Base-by-base conservation (phyloP, 768 basidiomycete genomes). In the Boletellus ananas region DNA sequence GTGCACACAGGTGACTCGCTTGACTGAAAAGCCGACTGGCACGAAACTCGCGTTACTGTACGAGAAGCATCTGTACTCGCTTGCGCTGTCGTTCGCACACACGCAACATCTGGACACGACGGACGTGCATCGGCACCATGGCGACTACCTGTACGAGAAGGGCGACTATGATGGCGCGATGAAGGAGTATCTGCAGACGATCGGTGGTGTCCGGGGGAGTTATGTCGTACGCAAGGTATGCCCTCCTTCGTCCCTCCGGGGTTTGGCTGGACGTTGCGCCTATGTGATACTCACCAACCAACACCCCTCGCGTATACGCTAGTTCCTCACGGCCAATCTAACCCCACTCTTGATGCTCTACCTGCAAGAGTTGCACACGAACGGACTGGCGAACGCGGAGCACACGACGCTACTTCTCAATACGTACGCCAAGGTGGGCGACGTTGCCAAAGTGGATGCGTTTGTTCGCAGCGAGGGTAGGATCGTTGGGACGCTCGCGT, bases 311-410 rank as follows among this genome's bases (percentile, higher is more conserved):
- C 23, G 6, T 23, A 23, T 6, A 23, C 23, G 6, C 23, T 23
- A 97, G 94, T 98, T 94, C 70, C 82, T 99, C 34, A 96, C 96
- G 57, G 93, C 95, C 0, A 96, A 98, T 63, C 78, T 94, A 2
- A 96, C 97, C 48, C 88, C 94, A 55, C 93, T 94, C 64, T 85
- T 99, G 45, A 94, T 90, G 27, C 90, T 90, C 1, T 99, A 97
- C 67, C 79, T 99, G 0, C 94, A 98, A 78, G 94, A 95, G 65
- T 75, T 99, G 0, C 96, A 99, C 63, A 78, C 89, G 1, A 76
- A 85, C 1, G 87, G 90, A 0, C 81, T 95, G 6, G 95, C 96
- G 25, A 98, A 95, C 60, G 83, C 92, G 0, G 94, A 98, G 60
- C 95, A 97, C 62, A 99, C 96, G 0, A 98, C 96, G 0, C 83